Base-by-base conservation (phyloP, 148 eudicot species). In the Spergularia bocconei region DNA sequence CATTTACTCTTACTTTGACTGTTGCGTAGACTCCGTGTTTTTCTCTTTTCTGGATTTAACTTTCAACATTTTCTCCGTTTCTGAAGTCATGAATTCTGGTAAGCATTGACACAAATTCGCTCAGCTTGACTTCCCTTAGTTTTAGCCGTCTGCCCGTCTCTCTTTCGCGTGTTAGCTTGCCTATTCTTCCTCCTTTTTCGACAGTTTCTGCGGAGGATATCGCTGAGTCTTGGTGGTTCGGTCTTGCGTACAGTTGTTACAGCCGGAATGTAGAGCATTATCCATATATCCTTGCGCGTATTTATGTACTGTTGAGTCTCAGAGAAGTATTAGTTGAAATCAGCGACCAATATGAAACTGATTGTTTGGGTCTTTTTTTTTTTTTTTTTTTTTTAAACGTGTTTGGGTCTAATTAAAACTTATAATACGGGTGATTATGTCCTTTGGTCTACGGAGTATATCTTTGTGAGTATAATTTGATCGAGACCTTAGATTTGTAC, bases 1-100 rank as follows among this genome's bases (percentile, higher is more conserved):
- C 69, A 41, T 65, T 48, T 65, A 65, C 51, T 65, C 51, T 44
- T 44, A 11, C 11, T 65, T 65, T 17, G 69, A 65, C 69, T 65
- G 50, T 15, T 38, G 11, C 21, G 11, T 38, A 65, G 51, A 38
- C 51, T 38, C 69, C 69, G 48, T 65, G 20, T 65, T 65, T 65
- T 65, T 17, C 51, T 65, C 69, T n/a, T 14, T 29, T 16, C 9
- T 17, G 69, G 69, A n/a, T n/a, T 38, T 16, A 65, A 1, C 20
- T 23, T 23, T 17, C 9, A 36, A 29, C 36, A 29, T 1, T 29
- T 14, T 39, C 51, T 65, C 21, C 69, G 10, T 38, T 64, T 64
- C 68, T 64, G 7, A 39, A 38, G 51, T 38, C 21, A 58, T 58
- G 6, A 2, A 4, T 11, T 19, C 25, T 58, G 20, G 2, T 19